Percentiles rank a stretch among this genome's conserved stretches.
phyloP scores from a whole-genome alignment of 1,284 basidiomycete genomes.

The Apiotrichum akiyoshidainum region DNA sequence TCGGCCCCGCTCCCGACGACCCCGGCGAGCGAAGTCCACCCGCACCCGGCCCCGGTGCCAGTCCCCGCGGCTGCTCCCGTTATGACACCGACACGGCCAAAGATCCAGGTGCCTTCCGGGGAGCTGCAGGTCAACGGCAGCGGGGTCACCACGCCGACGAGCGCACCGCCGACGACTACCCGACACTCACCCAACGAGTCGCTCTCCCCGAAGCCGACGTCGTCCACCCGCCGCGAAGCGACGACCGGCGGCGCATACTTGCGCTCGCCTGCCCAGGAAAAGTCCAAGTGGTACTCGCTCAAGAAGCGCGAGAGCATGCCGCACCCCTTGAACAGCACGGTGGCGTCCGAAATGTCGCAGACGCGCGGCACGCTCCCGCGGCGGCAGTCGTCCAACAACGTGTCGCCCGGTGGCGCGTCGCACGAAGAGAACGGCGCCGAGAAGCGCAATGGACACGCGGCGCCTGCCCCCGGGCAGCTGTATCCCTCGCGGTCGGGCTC shows the following conservation, averaged over 20 bases:
- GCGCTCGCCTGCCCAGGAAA: conserved; percentile 1
- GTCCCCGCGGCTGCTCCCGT: background rate
- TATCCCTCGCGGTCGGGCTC: background rate
- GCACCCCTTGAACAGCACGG: background rate
- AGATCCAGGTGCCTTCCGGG: background rate
- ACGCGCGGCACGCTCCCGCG: background rate
- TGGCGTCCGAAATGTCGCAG: background rate
- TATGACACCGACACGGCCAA: background rate
- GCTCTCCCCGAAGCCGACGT: too few relatives aligned
- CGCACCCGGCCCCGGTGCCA: background rate
- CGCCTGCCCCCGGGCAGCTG: background rate
- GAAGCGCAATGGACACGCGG: background rate
- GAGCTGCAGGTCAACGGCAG: background rate
- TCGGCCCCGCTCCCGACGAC: background rate
- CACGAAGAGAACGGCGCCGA: background rate
- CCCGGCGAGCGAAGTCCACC: background rate
- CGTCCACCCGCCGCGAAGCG: background rate
- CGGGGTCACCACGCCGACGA: background rate
- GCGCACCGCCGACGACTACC: background rate
- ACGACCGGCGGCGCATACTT: background rate
- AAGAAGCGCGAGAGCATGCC: conserved; percentile 12
- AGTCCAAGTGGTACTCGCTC: conserved; percentile 14
- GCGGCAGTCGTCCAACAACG: conserved; percentile 13
- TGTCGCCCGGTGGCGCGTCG: background rate
- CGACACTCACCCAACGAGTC: background rate